phyloP scores from a whole-genome alignment of 192 early-diverging fungal genomes.

The Backusella macrospora region DNA sequence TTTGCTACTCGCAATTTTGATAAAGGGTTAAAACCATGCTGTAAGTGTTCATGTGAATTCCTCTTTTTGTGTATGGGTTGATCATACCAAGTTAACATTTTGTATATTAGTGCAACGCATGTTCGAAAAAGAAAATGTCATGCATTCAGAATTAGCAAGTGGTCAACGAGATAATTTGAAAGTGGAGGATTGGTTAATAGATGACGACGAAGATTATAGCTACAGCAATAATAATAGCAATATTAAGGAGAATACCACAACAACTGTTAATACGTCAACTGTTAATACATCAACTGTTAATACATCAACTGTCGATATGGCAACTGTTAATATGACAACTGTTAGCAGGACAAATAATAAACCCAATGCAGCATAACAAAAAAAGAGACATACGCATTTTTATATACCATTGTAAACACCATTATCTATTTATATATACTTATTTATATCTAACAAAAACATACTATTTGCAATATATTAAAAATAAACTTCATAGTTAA shows the following conservation, averaged over 20 bases:
- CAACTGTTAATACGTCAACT: too few species aligned
- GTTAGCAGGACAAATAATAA: not conserved
- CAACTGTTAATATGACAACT: too few species aligned
- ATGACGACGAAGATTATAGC: slow-evolving; percentile 4
- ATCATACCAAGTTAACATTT: not conserved
- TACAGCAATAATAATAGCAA: not conserved
- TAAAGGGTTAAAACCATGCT: slow-evolving; percentile 22
- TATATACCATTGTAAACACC: too few species aligned
- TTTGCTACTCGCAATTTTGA: slow-evolving; percentile 17
- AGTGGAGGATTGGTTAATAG: slow-evolving; percentile 4
- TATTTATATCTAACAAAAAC: not conserved
- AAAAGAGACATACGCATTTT: not conserved
- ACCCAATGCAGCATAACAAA: not conserved
- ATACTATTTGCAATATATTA: not conserved
- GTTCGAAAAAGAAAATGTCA: not conserved
- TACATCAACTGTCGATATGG: too few species aligned
- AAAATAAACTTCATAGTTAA: too few species aligned
- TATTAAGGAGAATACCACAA: not conserved
- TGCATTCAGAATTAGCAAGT: not conserved
- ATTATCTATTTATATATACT: not conserved
- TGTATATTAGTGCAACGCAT: slow-evolving; percentile 9
- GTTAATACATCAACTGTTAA: not conserved
- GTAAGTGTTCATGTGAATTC: slow-evolving; percentile 16
- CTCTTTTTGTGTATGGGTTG: not conserved
- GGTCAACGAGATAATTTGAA: not conserved